Evolutionary conservation across 2,329 filamentous ascomycete species (phyloP), one percentile per base, ranked within the genome.

Genomic region (Capronia epimyces): DNA sequence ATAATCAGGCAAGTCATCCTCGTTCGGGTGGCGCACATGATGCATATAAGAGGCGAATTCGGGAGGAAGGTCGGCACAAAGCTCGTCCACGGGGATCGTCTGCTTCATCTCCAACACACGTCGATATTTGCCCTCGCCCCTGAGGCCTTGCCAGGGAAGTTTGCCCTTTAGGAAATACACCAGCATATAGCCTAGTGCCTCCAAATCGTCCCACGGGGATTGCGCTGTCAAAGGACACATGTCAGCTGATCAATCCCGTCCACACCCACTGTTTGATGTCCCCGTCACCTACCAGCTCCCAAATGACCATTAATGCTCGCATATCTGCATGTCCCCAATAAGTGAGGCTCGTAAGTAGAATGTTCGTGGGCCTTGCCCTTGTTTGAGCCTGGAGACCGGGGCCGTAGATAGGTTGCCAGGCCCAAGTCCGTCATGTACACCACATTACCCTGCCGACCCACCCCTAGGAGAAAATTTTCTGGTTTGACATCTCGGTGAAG

Each of bases 151-250:
- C 83, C 83, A 87, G 29, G 83, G 83, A 48, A 86, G 74, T 6
- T 81, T 81, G 41, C 83, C 83, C n/a, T 82, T 76, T 39, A 86
- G 69, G 68, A 87, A 86, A 69, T 87, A 87, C 76, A 87, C 82
- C 68, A 86, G 86, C 34, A 87, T 82, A 65, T 87, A 83, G 16
- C 83, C 83, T 10, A 87, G 74, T 43, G 53, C 32, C 39, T 60
- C 58, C 41, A 60, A 15, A 27, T 53, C 54, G 29, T 56, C 54
- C 8, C 50, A 50, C 18, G 31, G 54, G 8, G 54, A 56, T 50
- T 53, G 54, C 24, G 46, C 54, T 56, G 44, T 18, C n/a, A n/a
- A 39, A 18, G 20, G 16, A 15, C 13, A 6, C n/a, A n/a, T n/a
- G 37, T 53, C 21, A 50, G 40, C 34, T 10, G 32, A 20, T n/a